phyloP scores from a whole-genome alignment of 2,329 filamentous ascomycete species.

The Cadophora gregata region DNA sequence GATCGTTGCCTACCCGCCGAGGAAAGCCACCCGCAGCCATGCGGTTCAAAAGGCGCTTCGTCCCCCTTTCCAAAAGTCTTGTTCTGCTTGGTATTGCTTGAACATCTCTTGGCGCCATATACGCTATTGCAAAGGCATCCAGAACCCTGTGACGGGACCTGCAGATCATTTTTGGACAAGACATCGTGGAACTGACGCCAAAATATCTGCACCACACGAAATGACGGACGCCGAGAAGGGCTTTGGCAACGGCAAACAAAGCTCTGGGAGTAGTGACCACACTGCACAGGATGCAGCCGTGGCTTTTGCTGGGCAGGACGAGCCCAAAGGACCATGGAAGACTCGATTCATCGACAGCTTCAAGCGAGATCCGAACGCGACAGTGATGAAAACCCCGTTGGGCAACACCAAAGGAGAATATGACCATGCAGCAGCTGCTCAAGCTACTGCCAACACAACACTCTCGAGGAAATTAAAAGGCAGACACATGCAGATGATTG shows the following conservation, averaged over 20 bases:
- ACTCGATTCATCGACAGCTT: constrained; percentile 41
- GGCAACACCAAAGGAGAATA: constrained; percentile 47
- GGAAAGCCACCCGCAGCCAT: neutral
- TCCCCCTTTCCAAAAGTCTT: neutral
- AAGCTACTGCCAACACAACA: constrained; percentile 72
- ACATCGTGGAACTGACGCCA: neutral
- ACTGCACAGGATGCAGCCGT: constrained; percentile 3
- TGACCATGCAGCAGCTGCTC: constrained; percentile 66
- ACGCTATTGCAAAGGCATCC: neutral
- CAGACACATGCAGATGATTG: constrained; percentile 66
- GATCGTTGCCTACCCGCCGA: neutral
- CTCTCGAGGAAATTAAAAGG: constrained; percentile 65
- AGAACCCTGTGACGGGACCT: neutral
- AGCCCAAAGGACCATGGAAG: constrained; percentile 31
- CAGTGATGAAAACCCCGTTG: constrained; percentile 46
- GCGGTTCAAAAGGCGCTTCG: constrained; percentile 4
- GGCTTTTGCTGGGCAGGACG: constrained; percentile 12
- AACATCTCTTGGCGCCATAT: neutral
- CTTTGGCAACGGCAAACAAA: neutral
- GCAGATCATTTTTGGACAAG: neutral
- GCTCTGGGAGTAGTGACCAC: constrained; percentile 6
- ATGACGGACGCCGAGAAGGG: constrained; percentile 8
- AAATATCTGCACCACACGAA: constrained; percentile 5
- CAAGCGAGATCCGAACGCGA: constrained; percentile 50
- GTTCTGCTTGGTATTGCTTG: constrained; percentile 16